phyloP scores from a whole-genome alignment of 164 flowering plant species.

The Macadamia integrifolia region DNA sequence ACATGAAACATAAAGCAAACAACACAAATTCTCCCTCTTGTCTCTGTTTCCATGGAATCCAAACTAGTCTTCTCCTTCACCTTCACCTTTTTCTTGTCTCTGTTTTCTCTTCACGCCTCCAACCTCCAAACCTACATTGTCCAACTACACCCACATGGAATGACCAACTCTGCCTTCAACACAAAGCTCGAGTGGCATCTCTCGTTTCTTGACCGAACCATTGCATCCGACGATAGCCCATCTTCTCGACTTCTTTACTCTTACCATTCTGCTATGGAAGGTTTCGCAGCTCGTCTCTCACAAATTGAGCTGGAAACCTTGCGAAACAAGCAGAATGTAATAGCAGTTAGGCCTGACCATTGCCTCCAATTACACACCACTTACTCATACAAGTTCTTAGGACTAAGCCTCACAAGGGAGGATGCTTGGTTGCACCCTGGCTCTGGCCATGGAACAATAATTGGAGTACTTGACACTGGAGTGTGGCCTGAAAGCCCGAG shows the following conservation, averaged over 20 bases:
- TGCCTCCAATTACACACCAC: conserved; percentile 57
- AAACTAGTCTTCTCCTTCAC: conserved; percentile 17
- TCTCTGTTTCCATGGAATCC: conserved; percentile 27
- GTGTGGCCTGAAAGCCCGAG: conserved; percentile 97
- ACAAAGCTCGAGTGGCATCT: conserved; percentile 58
- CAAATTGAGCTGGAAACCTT: conserved; percentile 37
- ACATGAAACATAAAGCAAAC: conserved; percentile 14
- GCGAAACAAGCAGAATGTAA: conserved; percentile 37
- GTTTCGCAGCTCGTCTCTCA: conserved; percentile 74
- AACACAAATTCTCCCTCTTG: background rate
- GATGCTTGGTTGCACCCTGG: conserved; percentile 38
- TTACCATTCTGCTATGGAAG: conserved; percentile 66
- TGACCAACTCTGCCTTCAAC: conserved; percentile 26
- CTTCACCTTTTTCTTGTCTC: conserved; percentile 13
- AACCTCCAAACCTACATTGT: conserved; percentile 62
- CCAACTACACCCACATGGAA: conserved; percentile 63
- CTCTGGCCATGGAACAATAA: conserved; percentile 58
- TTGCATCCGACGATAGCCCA: conserved; percentile 33
- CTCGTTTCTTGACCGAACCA: conserved; percentile 43
- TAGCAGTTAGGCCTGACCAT: conserved; percentile 54
- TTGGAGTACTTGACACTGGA: conserved; percentile 86
- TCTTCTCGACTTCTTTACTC: conserved; percentile 71
- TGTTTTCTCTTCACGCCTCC: conserved; percentile 21
- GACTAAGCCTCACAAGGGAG: conserved; percentile 25
- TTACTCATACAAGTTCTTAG: conserved; percentile 76